A percentile compares a stretch with the other conserved stretches of the same genome.
Evolutionary conservation across 805 yeast genomes (phyloP).

Genomic region (Candida ponderosae): DNA sequence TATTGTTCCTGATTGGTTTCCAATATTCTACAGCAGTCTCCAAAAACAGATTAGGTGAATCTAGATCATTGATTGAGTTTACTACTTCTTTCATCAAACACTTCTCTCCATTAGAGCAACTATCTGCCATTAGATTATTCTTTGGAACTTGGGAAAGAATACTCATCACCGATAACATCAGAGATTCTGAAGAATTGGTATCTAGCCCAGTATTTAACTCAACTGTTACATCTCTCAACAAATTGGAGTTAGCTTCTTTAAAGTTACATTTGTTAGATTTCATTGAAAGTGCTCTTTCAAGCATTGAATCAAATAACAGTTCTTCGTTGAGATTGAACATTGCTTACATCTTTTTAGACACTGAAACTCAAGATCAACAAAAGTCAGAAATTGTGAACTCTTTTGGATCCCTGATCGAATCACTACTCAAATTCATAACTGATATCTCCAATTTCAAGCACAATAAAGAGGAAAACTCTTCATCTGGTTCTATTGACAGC

Average conservation of each 20-base stretch:
- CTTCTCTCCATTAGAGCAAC: constrained; percentile 62
- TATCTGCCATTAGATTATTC: constrained; percentile 44
- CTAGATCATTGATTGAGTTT: constrained; percentile 64
- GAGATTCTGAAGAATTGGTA: constrained; percentile 26
- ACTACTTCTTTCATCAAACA: constrained; percentile 58
- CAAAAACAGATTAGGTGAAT: constrained; percentile 57
- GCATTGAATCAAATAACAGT: constrained; percentile 28
- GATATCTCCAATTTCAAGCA: constrained; percentile 4
- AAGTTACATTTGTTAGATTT: constrained; percentile 48
- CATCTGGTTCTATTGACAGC: constrained; percentile 13
- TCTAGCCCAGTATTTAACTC: constrained; percentile 59
- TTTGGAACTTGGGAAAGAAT: constrained; percentile 40
- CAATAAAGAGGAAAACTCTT: constrained; percentile 18
- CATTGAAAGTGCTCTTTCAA: constrained; percentile 33
- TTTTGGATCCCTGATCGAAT: constrained; percentile 15
- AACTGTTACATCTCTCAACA: constrained; percentile 41
- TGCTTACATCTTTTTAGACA: constrained; percentile 40
- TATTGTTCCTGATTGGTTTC: constrained; percentile 73
- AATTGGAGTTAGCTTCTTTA: constrained; percentile 39
- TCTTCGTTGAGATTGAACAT: constrained; percentile 49
- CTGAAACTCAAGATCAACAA: constrained; percentile 9
- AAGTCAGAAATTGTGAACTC: constrained; percentile 6
- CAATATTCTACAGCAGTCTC: constrained; percentile 53
- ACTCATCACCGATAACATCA: constrained; percentile 25
- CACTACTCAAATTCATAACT: constrained; percentile 6